Conservation (phyloP, 148 eudicot species). For the Arbutus unedo region DNA sequence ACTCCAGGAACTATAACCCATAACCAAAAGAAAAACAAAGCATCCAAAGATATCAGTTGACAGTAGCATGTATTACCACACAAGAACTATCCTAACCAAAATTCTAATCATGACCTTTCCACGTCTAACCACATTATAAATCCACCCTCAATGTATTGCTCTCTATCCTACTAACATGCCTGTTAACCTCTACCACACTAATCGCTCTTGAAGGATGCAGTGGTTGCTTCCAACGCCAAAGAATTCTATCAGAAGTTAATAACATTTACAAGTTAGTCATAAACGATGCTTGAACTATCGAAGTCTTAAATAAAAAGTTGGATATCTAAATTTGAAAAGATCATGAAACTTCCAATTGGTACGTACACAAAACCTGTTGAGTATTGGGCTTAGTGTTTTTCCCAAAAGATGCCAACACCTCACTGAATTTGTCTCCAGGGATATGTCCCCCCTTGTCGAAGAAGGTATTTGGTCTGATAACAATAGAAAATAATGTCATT, state of each 20-base stretch:
- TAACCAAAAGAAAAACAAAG: conserved; percentile 2
- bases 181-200: background rate
- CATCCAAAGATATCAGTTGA: background rate
- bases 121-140: background rate
- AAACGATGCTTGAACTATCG: background rate
- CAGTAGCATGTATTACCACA: background rate
- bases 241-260: background rate
- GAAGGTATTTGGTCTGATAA: background rate
- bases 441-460: background rate
- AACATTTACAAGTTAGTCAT: background rate
- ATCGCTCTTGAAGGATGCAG: background rate
- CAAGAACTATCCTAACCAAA: background rate
- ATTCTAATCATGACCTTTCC: background rate
- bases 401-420: background rate
- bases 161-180: background rate
- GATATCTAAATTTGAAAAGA: background rate
- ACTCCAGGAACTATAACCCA: background rate
- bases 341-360: background rate
- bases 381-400: background rate
- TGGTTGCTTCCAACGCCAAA: background rate
- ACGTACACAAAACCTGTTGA: background rate
- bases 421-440: background rate
- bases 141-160: background rate
- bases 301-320: background rate
- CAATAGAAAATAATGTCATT: background rate